phyloP scores from a whole-genome alignment of 1,139 yeast species.

The Geotrichum bryndzae region DNA sequence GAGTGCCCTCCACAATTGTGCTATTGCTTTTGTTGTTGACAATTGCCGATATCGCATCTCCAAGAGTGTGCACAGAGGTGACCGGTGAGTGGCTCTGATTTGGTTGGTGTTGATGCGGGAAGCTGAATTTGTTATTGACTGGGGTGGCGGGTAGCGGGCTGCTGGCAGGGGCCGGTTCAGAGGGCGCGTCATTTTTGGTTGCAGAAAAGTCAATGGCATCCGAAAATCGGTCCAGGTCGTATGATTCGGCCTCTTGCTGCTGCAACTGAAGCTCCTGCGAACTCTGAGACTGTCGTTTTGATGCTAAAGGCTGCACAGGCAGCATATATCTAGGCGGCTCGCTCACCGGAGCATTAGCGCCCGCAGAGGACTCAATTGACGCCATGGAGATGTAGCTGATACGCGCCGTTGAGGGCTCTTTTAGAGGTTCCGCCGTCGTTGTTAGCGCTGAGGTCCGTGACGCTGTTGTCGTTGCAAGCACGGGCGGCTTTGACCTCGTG shows the following conservation, averaged over 20 bases:
- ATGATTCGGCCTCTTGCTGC: neutral
- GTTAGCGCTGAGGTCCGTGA: neutral
- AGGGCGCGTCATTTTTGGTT: neutral
- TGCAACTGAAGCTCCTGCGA: neutral
- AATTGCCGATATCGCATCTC: neutral
- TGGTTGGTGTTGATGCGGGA: neutral
- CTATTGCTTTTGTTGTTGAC: neutral
- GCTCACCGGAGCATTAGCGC: neutral
- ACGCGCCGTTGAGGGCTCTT: neutral
- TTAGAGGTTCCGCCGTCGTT: neutral
- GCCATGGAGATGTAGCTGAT: neutral
- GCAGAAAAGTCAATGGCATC: neutral
- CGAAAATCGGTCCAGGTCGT: neutral
- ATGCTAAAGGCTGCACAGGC: neutral
- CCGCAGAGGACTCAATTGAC: constrained; percentile 14
- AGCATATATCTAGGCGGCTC: neutral
- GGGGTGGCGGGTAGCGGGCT: neutral
- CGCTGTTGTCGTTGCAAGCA: neutral
- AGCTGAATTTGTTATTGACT: neutral
- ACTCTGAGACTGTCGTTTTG: neutral
- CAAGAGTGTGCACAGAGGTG: neutral
- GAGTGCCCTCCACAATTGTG: neutral
- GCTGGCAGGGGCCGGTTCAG: neutral
- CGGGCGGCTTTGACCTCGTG: neutral
- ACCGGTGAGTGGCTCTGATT: neutral